phyloP scores from a whole-genome alignment of 345 rosid species.

The Pugionium cornutum region DNA sequence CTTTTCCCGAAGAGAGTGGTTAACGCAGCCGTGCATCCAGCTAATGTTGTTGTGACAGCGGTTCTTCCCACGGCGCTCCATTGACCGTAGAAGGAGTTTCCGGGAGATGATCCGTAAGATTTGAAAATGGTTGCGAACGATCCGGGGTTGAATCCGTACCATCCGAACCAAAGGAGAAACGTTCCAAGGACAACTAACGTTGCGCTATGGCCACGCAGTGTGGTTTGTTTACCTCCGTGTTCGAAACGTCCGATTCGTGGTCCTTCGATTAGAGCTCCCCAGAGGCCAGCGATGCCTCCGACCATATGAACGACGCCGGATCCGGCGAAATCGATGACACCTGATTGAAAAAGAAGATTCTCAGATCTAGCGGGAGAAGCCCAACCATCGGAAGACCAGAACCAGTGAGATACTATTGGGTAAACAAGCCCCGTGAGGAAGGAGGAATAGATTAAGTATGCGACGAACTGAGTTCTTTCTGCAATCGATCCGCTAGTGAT shows the following conservation, averaged over 20 bases:
- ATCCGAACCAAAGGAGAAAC: constrained; percentile 48
- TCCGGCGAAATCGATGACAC: constrained; percentile 49
- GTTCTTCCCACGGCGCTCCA: constrained; percentile 55
- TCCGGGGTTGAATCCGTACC: constrained; percentile 54
- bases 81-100: constrained; percentile 41
- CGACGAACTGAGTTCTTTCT: constrained; percentile 68
- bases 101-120: constrained; percentile 25
- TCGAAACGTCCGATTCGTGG: constrained; percentile 46
- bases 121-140: constrained; percentile 44
- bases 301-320: constrained; percentile 55
- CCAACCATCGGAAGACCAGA: constrained; percentile 71
- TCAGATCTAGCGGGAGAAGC: constrained; percentile 49
- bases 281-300: constrained; percentile 48
- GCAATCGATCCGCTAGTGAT: constrained; percentile 80
- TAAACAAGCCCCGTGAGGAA: constrained; percentile 67
- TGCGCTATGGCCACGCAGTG: constrained; percentile 46
- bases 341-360: constrained; percentile 35
- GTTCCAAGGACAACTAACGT: constrained; percentile 52
- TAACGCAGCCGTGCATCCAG: constrained; percentile 47
- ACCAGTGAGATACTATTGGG: constrained; percentile 64
- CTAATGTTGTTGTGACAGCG: constrained; percentile 49
- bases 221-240: constrained; percentile 19
- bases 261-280: constrained; percentile 54
- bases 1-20: constrained; percentile 46
- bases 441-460: constrained; percentile 62